Evolutionary conservation across 345 rosid species (phyloP).

Genomic region (Adansonia digitata): DNA sequence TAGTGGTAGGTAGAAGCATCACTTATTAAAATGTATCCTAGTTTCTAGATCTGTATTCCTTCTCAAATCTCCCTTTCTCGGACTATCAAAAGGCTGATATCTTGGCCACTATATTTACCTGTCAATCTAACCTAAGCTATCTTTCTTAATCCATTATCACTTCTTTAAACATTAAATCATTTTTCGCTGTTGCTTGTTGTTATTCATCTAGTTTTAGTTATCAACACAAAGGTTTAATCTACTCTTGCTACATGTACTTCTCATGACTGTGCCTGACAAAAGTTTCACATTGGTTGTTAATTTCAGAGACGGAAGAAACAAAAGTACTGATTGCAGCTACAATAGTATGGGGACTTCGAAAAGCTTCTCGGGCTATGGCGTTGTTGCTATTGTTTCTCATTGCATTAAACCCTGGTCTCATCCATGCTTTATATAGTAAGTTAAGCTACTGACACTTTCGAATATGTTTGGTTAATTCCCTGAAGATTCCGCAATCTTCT

Average conservation of each 20-base stretch:
- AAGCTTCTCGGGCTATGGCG: slow-evolving; percentile 7
- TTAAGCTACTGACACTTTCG: not conserved
- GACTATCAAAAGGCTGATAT: not conserved
- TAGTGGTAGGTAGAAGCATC: not conserved
- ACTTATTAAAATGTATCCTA: not conserved
- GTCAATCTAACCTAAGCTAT: not conserved
- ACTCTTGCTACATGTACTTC: not conserved
- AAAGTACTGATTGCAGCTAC: slow-evolving; percentile 14
- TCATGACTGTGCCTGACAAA: not conserved
- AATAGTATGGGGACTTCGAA: slow-evolving; percentile 9
- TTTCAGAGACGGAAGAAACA: slow-evolving; percentile 14
- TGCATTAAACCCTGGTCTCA: slow-evolving; percentile 10
- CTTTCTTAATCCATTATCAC: not conserved
- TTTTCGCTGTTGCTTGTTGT: not conserved
- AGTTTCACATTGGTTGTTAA: not conserved
- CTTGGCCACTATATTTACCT: not conserved
- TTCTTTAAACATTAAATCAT: not conserved
- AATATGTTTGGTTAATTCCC: not conserved
- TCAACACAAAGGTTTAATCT: not conserved
- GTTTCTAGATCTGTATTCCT: not conserved
- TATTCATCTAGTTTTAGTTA: not conserved
- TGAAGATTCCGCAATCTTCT: not conserved
- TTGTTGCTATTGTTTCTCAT: slow-evolving; percentile 7
- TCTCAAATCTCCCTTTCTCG: not conserved
- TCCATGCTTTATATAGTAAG: slow-evolving; percentile 15